phyloP scores from a whole-genome alignment of 129 eudicot genomes.

The Rutidosis leptorrhynchoides region DNA sequence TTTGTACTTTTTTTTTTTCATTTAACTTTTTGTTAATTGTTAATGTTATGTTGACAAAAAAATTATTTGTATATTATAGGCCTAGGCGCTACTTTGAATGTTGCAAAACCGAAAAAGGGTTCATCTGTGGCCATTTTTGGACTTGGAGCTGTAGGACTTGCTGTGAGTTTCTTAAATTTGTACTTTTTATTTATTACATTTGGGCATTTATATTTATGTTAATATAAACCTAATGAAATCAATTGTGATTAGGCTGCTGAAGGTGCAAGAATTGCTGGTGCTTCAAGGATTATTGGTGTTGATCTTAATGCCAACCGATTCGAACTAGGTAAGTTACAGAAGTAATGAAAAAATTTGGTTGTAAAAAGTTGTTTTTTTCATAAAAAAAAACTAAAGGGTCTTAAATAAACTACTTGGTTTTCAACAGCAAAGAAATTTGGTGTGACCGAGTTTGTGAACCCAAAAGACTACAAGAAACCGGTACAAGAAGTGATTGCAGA shows the following conservation, averaged over 20 bases:
- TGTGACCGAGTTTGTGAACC: slow-evolving; percentile 78
- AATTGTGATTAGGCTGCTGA: slow-evolving; percentile 59
- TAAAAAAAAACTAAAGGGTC: background rate
- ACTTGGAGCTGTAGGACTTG: slow-evolving; percentile 90
- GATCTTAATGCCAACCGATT: slow-evolving; percentile 60
- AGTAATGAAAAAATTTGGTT: background rate
- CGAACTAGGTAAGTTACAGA: slow-evolving; percentile 42
- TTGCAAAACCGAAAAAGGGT: slow-evolving; percentile 79
- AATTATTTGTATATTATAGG: slow-evolving; percentile 27
- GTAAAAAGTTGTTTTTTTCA: background rate
- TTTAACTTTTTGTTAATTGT: background rate
- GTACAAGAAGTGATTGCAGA: slow-evolving; percentile 86
- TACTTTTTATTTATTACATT: background rate
- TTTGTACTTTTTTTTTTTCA: background rate
- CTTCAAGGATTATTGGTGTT: slow-evolving; percentile 72
- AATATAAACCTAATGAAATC: background rate
- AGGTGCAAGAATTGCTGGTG: slow-evolving; percentile 78
- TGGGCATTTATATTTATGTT: background rate
- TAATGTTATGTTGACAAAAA: background rate
- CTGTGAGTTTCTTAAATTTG: slow-evolving; percentile 39
- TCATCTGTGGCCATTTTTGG: slow-evolving; percentile 82
- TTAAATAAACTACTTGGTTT: background rate
- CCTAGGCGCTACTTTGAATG: slow-evolving; percentile 88
- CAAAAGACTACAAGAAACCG: slow-evolving; percentile 61
- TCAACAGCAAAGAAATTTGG: slow-evolving; percentile 77